These are phyloP conservation scores for Saccharomycopsis javanensis DNA, from an alignment of 805 yeast genomes.

Conservation along the genomic window DNA sequence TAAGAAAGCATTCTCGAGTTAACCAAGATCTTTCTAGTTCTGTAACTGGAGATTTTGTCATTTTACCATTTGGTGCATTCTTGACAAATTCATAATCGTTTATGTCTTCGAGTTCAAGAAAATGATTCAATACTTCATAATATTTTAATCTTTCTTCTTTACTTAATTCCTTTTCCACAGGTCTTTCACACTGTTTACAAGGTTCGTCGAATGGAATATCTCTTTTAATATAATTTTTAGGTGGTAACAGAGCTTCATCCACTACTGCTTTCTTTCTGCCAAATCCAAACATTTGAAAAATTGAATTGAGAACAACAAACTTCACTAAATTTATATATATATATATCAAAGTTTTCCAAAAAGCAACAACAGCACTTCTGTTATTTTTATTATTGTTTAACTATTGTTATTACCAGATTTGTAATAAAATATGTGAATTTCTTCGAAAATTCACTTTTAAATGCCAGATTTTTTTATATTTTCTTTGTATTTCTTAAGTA, in stretches of 20 bases:
- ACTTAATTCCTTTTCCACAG: constrained; percentile 37
- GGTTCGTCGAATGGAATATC: constrained; percentile 48
- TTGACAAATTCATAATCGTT: background rate
- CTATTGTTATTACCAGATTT: no score
- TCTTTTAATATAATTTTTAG: constrained; percentile 20
- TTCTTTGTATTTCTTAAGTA: no score
- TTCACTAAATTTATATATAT: no score
- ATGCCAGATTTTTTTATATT: no score
- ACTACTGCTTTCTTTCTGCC: constrained; percentile 11
- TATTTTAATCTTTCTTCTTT: constrained; percentile 52
- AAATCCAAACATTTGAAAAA: constrained; percentile 17
- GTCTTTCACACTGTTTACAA: constrained; percentile 40
- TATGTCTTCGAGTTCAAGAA: constrained; percentile 23
- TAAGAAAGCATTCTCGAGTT: constrained; percentile 78
- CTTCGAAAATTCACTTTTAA: no score
- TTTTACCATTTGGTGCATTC: background rate
- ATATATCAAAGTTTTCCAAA: no score
- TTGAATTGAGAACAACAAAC: no score
- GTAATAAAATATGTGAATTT: no score
- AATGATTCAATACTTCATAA: constrained; percentile 48
- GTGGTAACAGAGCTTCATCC: background rate
- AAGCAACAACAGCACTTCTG: no score
- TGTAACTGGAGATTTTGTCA: constrained; percentile 8
- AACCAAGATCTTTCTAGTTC: constrained; percentile 53
- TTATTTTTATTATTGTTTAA: no score